Percentiles rank a stretch among this genome's conserved stretches.
phyloP scores from a whole-genome alignment of 768 basidiomycete genomes.

The Sporobolomyces phaffii region DNA sequence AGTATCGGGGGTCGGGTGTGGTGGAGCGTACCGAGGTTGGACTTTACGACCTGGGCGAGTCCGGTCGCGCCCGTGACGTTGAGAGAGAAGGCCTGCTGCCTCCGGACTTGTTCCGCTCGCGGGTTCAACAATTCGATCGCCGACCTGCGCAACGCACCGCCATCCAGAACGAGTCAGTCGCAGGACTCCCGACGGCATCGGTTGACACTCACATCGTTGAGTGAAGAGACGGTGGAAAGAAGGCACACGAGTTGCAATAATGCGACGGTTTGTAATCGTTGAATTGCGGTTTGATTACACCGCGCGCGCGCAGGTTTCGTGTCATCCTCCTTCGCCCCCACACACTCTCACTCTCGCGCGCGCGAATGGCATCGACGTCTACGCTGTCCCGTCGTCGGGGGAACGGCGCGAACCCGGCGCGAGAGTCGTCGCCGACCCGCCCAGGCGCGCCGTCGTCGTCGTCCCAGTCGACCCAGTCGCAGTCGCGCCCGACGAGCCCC shows the following conservation, averaged over 20 bases:
- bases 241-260: too few relatives aligned
- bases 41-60: slow-evolving; percentile 91
- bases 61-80: slow-evolving; percentile 65
- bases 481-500: neutral
- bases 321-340: neutral
- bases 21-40: slow-evolving; percentile 72
- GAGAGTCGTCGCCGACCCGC: neutral
- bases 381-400: neutral
- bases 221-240: neutral
- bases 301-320: too few relatives aligned
- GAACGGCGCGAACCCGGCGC: neutral
- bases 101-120: slow-evolving; percentile 46
- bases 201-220: neutral
- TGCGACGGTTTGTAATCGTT: too few relatives aligned
- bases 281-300: neutral
- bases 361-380: slow-evolving; percentile 4
- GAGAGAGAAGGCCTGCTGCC: slow-evolving; percentile 48
- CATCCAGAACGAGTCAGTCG: too few relatives aligned
- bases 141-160: slow-evolving; percentile 35
- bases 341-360: neutral
- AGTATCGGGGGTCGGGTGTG: neutral
- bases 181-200: too few relatives aligned
- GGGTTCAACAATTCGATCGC: slow-evolving; percentile 47
- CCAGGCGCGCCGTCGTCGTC: neutral
- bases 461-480: neutral